These are phyloP conservation scores for Hordeum pubiflorum DNA, from an alignment of 202 grass and related monocot genomes.

Conservation along the genomic window DNA sequence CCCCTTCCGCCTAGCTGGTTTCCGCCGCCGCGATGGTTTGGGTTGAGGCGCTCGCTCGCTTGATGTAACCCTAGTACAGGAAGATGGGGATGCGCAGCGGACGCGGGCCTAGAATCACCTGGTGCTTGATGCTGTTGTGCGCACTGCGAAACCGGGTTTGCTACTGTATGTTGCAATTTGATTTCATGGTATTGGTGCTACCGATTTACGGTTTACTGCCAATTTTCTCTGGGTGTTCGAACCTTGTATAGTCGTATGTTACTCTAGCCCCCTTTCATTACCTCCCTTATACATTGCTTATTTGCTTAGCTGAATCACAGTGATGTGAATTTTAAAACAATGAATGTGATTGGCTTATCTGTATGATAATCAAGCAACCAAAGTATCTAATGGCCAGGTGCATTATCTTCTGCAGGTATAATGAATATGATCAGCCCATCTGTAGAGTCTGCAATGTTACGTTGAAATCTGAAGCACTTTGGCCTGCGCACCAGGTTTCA, in stretches of 20 bases:
- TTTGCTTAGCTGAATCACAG: not conserved
- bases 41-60: too few species aligned
- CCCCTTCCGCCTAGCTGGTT: too few species aligned
- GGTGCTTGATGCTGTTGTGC: too few species aligned
- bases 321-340: not conserved
- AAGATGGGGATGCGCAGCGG: too few species aligned
- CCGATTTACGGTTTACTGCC: not conserved
- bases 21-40: too few species aligned
- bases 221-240: not conserved
- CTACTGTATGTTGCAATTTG: not conserved
- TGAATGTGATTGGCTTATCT: not conserved
- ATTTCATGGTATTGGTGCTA: not conserved
- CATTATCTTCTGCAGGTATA: slow-evolving; percentile 53
- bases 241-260: not conserved
- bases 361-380: not conserved
- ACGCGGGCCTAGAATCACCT: too few species aligned
- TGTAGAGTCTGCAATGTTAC: slow-evolving; percentile 81
- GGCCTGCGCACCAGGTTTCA: slow-evolving; percentile 95
- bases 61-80: too few species aligned
- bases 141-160: too few species aligned
- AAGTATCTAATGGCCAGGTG: not conserved
- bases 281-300: not conserved
- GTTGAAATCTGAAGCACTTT: slow-evolving; percentile 83
- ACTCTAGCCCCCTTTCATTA: not conserved
- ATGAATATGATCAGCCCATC: slow-evolving; percentile 79